Conservation (phyloP, 2,329 filamentous ascomycete species). For the Seiridium unicorne region DNA sequence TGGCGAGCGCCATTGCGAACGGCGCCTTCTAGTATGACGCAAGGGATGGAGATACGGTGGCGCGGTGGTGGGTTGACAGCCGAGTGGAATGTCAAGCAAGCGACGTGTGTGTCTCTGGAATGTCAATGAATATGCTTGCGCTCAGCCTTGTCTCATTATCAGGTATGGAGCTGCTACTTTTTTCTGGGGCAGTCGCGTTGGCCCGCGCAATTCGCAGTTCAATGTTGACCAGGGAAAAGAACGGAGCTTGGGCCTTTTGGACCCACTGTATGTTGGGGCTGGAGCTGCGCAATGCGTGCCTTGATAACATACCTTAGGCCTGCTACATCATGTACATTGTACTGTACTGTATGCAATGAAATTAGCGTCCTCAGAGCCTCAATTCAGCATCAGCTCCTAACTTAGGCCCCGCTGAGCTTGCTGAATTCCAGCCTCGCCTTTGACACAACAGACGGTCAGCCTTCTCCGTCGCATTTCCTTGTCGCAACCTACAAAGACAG, state of each 20-base stretch:
- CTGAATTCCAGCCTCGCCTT: background rate
- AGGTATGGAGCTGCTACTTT: background rate
- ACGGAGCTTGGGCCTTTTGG: background rate
- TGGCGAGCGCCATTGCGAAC: constrained; percentile 40
- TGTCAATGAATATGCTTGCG: background rate
- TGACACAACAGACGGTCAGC: background rate
- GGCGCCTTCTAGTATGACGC: background rate
- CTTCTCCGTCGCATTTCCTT: background rate
- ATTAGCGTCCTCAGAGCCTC: no score
- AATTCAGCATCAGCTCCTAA: no score
- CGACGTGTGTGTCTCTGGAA: background rate
- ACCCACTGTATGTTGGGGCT: background rate
- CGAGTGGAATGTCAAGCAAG: background rate
- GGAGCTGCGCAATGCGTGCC: background rate
- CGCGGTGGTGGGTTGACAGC: background rate
- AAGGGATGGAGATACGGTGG: background rate
- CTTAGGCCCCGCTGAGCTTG: background rate
- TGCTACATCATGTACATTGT: no score
- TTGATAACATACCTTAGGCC: no score
- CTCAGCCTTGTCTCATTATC: constrained; percentile 1
- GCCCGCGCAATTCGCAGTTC: background rate
- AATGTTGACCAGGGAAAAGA: background rate
- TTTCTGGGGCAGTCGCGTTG: background rate
- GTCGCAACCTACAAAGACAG: background rate
- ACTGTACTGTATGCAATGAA: no score